Conservation (phyloP, 495 filamentous ascomycete species). For the Aspergillus funiculosus region DNA sequence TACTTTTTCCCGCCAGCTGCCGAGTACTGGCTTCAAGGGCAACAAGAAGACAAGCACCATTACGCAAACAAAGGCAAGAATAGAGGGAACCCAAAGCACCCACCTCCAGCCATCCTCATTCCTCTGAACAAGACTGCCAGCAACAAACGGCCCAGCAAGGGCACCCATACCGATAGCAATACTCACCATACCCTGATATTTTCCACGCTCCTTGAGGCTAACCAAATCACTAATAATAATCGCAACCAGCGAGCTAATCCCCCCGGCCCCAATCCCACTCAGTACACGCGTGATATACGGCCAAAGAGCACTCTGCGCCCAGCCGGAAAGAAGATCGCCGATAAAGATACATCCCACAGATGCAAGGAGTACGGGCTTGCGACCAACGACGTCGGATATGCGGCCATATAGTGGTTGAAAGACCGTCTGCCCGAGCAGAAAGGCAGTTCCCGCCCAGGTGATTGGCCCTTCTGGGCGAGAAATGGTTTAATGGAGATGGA, state of each 20-base stretch:
- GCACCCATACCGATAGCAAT: conserved; percentile 50
- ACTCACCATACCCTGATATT: conserved; percentile 55
- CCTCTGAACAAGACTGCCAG: conserved; percentile 43
- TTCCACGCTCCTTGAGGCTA: conserved; percentile 49
- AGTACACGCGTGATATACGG: conserved; percentile 51
- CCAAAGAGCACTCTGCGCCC: conserved; percentile 46
- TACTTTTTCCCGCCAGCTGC: conserved; percentile 46
- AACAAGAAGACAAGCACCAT: conserved; percentile 50
- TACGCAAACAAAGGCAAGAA: conserved; percentile 41
- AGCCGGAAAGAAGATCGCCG: conserved; percentile 48
- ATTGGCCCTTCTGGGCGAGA: too few species aligned
- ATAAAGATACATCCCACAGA: conserved; percentile 50
- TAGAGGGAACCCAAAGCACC: conserved; percentile 47
- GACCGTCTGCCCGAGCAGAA: too few species aligned
- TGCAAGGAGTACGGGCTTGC: conserved; percentile 47
- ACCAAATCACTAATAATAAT: conserved; percentile 54
- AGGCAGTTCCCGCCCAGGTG: too few species aligned
- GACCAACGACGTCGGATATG: conserved; percentile 54
- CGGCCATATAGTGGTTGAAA: conserved; percentile 52
- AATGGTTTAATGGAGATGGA: too few species aligned
- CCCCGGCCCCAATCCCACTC: conserved; percentile 52
- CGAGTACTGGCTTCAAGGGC: conserved; percentile 45
- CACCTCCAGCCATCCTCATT: conserved; percentile 47
- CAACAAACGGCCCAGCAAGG: conserved; percentile 51
- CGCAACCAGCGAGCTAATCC: conserved; percentile 48